Conservation (phyloP, 139 green algal species). For the Tetraselmis striata region DNA sequence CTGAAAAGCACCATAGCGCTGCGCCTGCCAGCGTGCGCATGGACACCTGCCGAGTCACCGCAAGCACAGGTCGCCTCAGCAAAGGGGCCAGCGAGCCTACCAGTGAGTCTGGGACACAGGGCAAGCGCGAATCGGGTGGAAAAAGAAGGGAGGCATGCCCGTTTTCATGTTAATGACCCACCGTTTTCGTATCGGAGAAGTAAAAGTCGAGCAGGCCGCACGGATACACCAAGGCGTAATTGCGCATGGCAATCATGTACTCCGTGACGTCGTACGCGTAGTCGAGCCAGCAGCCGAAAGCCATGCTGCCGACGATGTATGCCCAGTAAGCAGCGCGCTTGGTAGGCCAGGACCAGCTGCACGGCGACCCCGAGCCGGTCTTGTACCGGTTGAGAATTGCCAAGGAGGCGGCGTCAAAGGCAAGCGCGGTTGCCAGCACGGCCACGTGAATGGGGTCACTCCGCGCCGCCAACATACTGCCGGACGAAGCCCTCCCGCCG, state of each 20-base stretch:
- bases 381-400: neutral
- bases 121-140: too few species aligned
- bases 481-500: too few species aligned
- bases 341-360: neutral
- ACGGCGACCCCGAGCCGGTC: neutral
- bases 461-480: neutral
- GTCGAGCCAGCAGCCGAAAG: neutral
- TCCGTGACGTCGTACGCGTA: neutral
- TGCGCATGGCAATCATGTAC: neutral
- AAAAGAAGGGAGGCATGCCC: too few species aligned
- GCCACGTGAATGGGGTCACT: neutral
- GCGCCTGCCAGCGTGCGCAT: neutral
- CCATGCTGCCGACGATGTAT: neutral
- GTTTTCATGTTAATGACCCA: too few species aligned
- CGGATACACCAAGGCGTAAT: neutral
- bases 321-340: neutral
- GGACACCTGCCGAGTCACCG: neutral
- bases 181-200: too few species aligned
- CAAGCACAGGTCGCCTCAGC: too few species aligned
- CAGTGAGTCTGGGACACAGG: too few species aligned
- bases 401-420: neutral
- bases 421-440: neutral
- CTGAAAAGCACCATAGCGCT: neutral
- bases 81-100: too few species aligned
- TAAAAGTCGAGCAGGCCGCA: neutral